Base-by-base conservation (phyloP, 164 flowering plant genomes). In the Piper betle region DNA sequence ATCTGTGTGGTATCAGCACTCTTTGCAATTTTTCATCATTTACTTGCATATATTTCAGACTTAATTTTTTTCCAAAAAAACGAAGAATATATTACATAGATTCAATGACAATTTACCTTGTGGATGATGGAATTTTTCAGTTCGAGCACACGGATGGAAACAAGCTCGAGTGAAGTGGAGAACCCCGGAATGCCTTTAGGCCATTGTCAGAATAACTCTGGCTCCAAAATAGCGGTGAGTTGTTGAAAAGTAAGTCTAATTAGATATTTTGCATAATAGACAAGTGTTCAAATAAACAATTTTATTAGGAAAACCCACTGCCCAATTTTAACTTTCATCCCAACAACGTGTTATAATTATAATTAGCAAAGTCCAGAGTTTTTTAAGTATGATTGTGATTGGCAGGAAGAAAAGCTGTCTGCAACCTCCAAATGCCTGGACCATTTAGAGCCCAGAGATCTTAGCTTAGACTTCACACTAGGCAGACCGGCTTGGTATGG, bases 1-100 rank as follows among this genome's bases (percentile, higher is more conserved):
- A 40, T 33, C 48, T 48, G 52, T 52, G 25, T 52, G 67, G 57
- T 67, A 64, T 68, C 33, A 25, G 33, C 33, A 1, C 33, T 25
- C 33, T 25, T 25, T 25, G 33, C 33, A 25, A 25, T 25, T 25
- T 25, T 25, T 25, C 33, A 25, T 25, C 33, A 25, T 25, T 0
- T 25, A 25, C 33, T 25, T 25, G 33, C 2, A 25, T 25, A 25
- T 25, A 25, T 25, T 25, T 25, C 33, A 25, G 33, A 25, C 33
- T 25, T 25, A 2, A 25, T 25, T 25, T 25, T 25, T 25, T 25
- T 25, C 2, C 1, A 25, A 25, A 25, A 25, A 25, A 25, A 25
- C 33, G 12, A 10, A 42, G 46, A 42, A 42, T 42, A 10, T 10
- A 10, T 46, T 46, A 12, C 50, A 42, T 9, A 10, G 10, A 46